A percentile compares a stretch with the other conserved stretches of the same genome.
phyloP scores from a whole-genome alignment of 345 rosid species.

The Citrus mangshanensis region DNA sequence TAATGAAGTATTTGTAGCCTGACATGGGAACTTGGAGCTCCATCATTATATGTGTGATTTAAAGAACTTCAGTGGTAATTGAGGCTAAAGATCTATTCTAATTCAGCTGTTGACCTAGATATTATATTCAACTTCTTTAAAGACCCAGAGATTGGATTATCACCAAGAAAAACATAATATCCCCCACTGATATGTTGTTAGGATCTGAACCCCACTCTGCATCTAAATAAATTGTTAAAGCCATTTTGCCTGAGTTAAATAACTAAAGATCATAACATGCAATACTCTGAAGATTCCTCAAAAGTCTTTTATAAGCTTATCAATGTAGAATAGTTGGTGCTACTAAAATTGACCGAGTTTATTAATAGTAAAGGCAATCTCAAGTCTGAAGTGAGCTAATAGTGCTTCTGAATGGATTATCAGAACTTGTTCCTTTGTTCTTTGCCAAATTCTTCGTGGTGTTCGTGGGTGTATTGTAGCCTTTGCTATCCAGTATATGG shows the following conservation, averaged over 20 bases:
- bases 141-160: background rate
- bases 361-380: background rate
- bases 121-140: background rate
- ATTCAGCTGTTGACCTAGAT: background rate
- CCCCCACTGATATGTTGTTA: background rate
- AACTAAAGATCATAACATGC: background rate
- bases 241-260: background rate
- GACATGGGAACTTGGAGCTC: too few species aligned
- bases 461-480: too few species aligned
- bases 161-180: background rate
- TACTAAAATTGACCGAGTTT: background rate
- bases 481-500: too few species aligned
- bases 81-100: background rate
- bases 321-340: background rate
- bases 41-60: too few species aligned
- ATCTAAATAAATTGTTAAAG: background rate
- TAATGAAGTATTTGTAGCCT: too few species aligned
- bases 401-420: background rate
- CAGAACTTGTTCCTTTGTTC: too few species aligned
- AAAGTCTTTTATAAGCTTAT: background rate
- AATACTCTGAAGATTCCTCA: background rate
- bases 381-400: background rate
- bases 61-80: background rate
- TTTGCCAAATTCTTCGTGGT: too few species aligned
- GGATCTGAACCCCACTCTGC: background rate